Percentiles rank a stretch among this genome's conserved stretches.
Evolutionary conservation across 805 yeast genomes (phyloP).

Genomic region (Alloascoidea africana): DNA sequence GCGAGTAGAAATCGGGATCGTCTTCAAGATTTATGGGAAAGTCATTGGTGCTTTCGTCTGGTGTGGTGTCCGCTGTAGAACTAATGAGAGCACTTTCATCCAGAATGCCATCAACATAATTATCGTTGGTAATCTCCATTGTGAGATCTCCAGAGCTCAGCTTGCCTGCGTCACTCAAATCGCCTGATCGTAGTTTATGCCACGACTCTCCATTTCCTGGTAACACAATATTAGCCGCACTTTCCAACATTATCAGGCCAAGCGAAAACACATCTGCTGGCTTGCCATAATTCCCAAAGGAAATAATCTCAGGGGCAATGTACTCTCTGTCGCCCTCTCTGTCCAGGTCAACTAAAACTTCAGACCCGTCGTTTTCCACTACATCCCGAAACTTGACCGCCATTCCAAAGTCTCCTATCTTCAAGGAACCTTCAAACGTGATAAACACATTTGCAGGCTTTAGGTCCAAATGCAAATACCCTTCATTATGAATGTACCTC

Average conservation of each 20-base stretch:
- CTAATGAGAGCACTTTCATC: no score
- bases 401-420: slow-evolving; percentile 94
- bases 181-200: slow-evolving; percentile 93
- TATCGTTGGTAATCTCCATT: slow-evolving; percentile 10
- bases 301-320: slow-evolving; percentile 91
- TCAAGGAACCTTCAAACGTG: slow-evolving; percentile 86
- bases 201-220: slow-evolving; percentile 96
- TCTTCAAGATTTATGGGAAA: background rate
- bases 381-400: slow-evolving; percentile 68
- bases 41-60: no score
- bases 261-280: slow-evolving; percentile 93
- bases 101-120: slow-evolving; percentile 4
- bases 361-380: slow-evolving; percentile 5
- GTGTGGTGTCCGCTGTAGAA: no score
- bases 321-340: slow-evolving; percentile 96
- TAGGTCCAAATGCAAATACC: slow-evolving; percentile 75
- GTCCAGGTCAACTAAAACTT: slow-evolving; percentile 54
- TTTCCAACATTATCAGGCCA: slow-evolving; percentile 85
- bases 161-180: slow-evolving; percentile 86
- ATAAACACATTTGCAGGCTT: slow-evolving; percentile 93
- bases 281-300: slow-evolving; percentile 67
- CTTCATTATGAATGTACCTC: slow-evolving; percentile 59
- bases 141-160: slow-evolving; percentile 57
- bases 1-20: background rate
- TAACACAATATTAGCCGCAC: slow-evolving; percentile 86